Percentiles rank a stretch among this genome's conserved stretches.
Conservation (phyloP, 352 stramenopile species). For the Pythium volutum region DNA sequence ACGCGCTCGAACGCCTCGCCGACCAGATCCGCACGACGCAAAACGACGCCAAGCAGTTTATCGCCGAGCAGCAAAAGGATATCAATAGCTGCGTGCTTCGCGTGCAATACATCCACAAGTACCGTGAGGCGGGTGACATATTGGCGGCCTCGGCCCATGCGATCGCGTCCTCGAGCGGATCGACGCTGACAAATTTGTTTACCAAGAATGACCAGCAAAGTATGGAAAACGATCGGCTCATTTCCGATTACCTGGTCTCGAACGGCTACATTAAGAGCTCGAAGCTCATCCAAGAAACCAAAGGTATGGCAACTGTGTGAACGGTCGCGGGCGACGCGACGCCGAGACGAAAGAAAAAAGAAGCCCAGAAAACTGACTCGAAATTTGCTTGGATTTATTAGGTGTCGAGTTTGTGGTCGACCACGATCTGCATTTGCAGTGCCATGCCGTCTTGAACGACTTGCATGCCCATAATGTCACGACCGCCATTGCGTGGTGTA, state of each 20-base stretch:
- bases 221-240: constrained; percentile 41
- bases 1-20: constrained; percentile 40
- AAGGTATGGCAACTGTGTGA: constrained; percentile 28
- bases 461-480: constrained; percentile 43
- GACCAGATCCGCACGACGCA: constrained; percentile 45
- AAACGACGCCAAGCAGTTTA: constrained; percentile 44
- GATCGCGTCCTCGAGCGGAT: background rate
- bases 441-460: constrained; percentile 52
- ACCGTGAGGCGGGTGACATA: constrained; percentile 26
- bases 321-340: constrained; percentile 9
- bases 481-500: constrained; percentile 65
- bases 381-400: constrained; percentile 20
- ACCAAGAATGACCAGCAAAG: constrained; percentile 18
- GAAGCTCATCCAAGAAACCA: constrained; percentile 63
- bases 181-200: constrained; percentile 6
- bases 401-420: constrained; percentile 65
- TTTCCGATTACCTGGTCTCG: constrained; percentile 75
- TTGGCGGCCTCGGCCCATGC: constrained; percentile 20
- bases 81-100: constrained; percentile 53
- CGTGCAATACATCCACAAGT: constrained; percentile 38
- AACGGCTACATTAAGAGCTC: constrained; percentile 60
- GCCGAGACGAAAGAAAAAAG: background rate
- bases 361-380: background rate
- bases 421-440: constrained; percentile 54
- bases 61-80: constrained; percentile 45